Conservation (phyloP, 306 rosid species). For the Cucumis melo region DNA sequence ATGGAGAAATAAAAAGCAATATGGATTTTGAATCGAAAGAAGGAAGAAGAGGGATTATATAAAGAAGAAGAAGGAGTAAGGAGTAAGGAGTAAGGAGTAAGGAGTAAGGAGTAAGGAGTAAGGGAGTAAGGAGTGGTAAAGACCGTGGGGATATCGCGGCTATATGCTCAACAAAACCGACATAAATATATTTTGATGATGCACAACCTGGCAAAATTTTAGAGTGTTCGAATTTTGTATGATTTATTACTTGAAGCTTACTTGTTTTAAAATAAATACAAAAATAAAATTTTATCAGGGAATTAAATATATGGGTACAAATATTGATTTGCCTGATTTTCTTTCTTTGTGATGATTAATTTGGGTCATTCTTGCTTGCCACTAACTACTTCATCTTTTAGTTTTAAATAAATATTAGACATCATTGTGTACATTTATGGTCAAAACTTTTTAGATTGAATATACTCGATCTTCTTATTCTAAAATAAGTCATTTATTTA, state of each 20-base stretch:
- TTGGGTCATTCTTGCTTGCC: not conserved
- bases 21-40: too few species aligned
- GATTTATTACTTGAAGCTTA: too few species aligned
- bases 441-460: not conserved
- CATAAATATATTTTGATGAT: too few species aligned
- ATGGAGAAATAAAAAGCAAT: too few species aligned
- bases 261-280: too few species aligned
- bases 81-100: too few species aligned
- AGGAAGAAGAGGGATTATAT: not conserved
- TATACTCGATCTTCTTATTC: too few species aligned
- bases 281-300: not conserved
- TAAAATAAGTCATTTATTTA: too few species aligned
- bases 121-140: constrained; percentile 14
- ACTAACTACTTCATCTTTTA: constrained; percentile 1
- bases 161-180: too few species aligned
- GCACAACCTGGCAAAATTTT: not conserved
- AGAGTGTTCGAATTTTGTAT: too few species aligned
- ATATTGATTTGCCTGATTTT: not conserved
- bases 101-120: too few species aligned
- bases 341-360: not conserved
- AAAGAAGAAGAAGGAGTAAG: not conserved
- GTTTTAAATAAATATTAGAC: not conserved
- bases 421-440: not conserved
- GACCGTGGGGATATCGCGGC: constrained; percentile 61
- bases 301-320: not conserved